These are phyloP conservation scores for Plasmodium gallinaceum DNA, from an alignment of 169 alveolate genomes.

Conservation along the genomic window DNA sequence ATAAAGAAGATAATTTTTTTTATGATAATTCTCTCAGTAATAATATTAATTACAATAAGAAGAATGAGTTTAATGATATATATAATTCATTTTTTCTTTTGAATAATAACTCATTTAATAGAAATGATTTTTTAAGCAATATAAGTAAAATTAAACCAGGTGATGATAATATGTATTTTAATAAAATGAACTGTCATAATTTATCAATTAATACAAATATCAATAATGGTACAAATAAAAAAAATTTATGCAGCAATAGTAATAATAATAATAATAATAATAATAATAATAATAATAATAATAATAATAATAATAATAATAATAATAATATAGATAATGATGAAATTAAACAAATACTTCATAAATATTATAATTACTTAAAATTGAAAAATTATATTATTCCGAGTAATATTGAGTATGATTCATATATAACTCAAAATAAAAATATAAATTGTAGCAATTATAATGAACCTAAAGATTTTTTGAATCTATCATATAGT, in stretches of 20 bases:
- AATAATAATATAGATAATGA: background rate
- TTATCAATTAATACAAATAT: background rate
- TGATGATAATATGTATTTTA: background rate
- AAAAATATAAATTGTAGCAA: background rate
- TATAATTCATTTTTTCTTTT: background rate
- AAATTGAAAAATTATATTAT: slow-evolving; percentile 53
- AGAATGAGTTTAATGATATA: background rate
- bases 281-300: background rate
- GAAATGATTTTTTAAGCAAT: background rate
- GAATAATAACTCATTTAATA: background rate
- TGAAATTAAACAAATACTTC: slow-evolving; percentile 25
- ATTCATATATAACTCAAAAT: background rate
- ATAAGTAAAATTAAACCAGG: background rate
- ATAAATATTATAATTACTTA: slow-evolving; percentile 36
- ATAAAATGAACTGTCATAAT: background rate
- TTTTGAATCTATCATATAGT: slow-evolving; percentile 26
- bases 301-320: background rate
- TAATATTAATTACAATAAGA: background rate
- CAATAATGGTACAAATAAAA: too few species aligned
- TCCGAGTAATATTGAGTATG: slow-evolving; percentile 34
- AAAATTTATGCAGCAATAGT: too few species aligned
- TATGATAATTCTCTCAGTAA: too few species aligned
- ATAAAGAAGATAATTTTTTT: too few species aligned
- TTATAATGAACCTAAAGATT: background rate
- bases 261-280: too few species aligned